Evolutionary conservation across 78 protist genomes (phyloP), one percentile per base, ranked within the genome.

Genomic region (Dictyostelium firmibasis): DNA sequence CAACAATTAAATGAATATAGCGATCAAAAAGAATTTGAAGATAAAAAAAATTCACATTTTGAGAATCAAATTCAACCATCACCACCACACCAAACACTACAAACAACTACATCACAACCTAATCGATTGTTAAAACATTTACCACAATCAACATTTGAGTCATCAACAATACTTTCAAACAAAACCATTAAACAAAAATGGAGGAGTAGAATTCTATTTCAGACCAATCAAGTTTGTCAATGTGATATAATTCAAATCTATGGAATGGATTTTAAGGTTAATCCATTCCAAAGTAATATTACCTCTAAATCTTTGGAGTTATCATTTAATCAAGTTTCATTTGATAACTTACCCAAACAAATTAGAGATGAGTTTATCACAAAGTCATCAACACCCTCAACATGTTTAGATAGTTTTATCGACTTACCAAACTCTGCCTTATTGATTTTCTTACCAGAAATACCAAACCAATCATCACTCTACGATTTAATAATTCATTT

Each of bases 391-490:
- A 33, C n/a, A 11, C 25, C 69, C 10, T 23, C 74, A 25, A 25
- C 29, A n/a, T 50, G 62, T 50, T 50, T 50, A 16, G 62, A 50
- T 50, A 50, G n/a, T 50, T 13, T 20, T 50, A 50, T 50, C 33
- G 74, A 64, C 25, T 64, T 18, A 47, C n/a, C 69, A 47, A 38
- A 75, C 23, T 36, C 43, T 8, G 47, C 35, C 27, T 7, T 79
- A 13, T 79, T 79, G 4, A 14, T 47, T 16, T 27, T 79, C 57
- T 4, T 9, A 47, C 86, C 86, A 47, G 86, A 81, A 33, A 41
- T 81, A 53, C 27, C 18, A 81, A 81, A 81, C 57, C 64, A 81
- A 33, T 44, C 69, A 25, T 70, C 91, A 84, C 79, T 76, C 7
- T 87, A 87, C 43, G 20, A 44, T 76, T 31, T 87, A 25, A 38